Base-by-base conservation (phyloP, 257 asterid species). In the Plectranthus barbatus region DNA sequence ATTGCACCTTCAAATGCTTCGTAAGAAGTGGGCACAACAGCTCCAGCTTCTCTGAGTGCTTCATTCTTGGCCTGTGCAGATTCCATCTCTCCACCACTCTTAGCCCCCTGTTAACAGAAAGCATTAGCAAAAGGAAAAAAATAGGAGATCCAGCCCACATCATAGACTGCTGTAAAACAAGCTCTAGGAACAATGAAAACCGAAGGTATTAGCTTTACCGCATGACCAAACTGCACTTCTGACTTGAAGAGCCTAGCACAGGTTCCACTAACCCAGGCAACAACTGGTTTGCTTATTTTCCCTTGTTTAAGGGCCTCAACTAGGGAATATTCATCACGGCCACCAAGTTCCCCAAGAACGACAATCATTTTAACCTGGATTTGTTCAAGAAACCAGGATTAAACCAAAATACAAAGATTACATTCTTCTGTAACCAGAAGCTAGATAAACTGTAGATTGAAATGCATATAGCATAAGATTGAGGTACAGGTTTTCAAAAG, bases 171-270 rank as follows among this genome's bases (percentile, higher is more conserved):
- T 14, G 6, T 34, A 52, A 52, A 41, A 7, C 11, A 53, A 12
- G 40, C 44, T 50, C 18, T 26, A 20, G 20, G 56, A 19, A 64
- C 24, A 15, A 50, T 15, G 60, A 36, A 40, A 48, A 26, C 29
- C 0, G 1, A 40, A 56, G 68, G 72, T 14, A 70, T 50, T 48
- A 49, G 71, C 95, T 86, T 31, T 78, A 93, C 97, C 84, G 99
- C 99, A 71, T 93, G 99, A 71, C 99, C 99, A 74, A 93, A 93
- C 74, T 93, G 99, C 34, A 93, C 97, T 90, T 93, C 99, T n/a
- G 99, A 93, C 74, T 90, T 93, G 84, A 93, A 93, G 73, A 93
- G 97, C 34, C 56, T 90, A 26, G 97, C 99, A 55, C 99, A 92
- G 57, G 99, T 92, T 71, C 99, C 99, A 76, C 99, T 92, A 72